These are phyloP conservation scores for Chalciporus pseudorubinellus DNA, from an alignment of 768 basidiomycete genomes.

Conservation along the genomic window DNA sequence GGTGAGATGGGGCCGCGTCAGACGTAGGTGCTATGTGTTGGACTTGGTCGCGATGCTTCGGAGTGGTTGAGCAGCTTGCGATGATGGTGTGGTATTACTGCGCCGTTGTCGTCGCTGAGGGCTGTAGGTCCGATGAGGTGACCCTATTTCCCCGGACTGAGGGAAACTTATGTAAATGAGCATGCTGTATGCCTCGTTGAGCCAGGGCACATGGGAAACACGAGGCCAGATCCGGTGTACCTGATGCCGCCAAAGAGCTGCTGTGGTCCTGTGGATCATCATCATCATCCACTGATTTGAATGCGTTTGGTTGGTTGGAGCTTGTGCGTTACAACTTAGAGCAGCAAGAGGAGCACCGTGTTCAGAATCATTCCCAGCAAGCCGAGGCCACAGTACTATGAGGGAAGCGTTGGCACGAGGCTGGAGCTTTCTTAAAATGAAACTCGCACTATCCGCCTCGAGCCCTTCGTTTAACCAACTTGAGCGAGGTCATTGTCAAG, in stretches of 20 bases:
- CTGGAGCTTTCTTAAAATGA: not conserved
- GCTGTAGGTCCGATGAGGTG: not conserved
- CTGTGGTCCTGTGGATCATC: no score
- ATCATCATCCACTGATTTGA: no score
- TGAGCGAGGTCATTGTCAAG: not conserved
- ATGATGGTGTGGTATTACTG: not conserved
- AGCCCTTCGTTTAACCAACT: not conserved
- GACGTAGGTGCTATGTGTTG: not conserved
- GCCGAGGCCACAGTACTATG: not conserved
- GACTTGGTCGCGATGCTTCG: not conserved
- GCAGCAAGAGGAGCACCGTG: not conserved
- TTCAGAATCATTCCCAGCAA: not conserved
- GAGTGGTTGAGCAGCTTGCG: not conserved
- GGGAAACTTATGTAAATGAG: conserved; percentile 17
- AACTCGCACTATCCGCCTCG: not conserved
- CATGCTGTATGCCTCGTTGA: conserved; percentile 8
- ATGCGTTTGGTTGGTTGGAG: no score
- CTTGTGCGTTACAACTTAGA: not conserved
- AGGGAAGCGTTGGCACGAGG: not conserved
- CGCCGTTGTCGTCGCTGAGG: not conserved
- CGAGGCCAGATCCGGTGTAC: conserved; percentile 12
- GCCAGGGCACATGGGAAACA: conserved; percentile 13
- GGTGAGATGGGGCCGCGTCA: not conserved
- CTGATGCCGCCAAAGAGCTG: not conserved
- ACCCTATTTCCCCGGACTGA: not conserved